These are phyloP conservation scores for Vaccinium myrtillus DNA, from an alignment of 148 eudicot species.

Conservation along the genomic window DNA sequence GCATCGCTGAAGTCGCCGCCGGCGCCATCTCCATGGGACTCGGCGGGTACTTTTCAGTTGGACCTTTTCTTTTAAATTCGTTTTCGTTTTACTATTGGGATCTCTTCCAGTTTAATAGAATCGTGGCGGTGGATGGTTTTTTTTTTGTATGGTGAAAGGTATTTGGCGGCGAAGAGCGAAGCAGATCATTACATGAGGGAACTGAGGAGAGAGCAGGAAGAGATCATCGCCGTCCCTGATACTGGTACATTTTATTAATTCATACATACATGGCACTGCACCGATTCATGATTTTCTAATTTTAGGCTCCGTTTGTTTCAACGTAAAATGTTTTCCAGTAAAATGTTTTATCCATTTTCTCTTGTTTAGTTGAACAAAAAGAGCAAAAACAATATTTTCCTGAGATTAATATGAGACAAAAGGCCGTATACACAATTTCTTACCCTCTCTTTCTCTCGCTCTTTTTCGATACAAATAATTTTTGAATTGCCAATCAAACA, in stretches of 20 bases:
- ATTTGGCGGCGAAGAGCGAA: constrained; percentile 93
- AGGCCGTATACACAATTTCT: too few species aligned
- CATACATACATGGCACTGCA: too few species aligned
- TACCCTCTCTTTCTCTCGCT: too few species aligned
- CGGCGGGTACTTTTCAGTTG: constrained; percentile 60
- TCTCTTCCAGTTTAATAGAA: background rate
- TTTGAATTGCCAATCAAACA: too few species aligned
- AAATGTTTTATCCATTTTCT: too few species aligned
- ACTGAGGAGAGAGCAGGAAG: constrained; percentile 73
- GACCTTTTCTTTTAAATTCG: background rate
- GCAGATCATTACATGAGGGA: constrained; percentile 85
- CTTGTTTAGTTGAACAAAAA: too few species aligned
- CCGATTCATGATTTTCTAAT: background rate
- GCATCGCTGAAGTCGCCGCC: constrained; percentile 92
- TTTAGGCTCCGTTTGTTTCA: background rate
- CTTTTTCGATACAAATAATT: too few species aligned
- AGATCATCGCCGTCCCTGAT: constrained; percentile 80
- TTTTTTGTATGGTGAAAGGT: constrained; percentile 39
- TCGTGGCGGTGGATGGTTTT: too few species aligned
- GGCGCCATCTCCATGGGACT: constrained; percentile 98
- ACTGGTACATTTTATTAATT: constrained; percentile 39
- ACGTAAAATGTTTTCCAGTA: too few species aligned
- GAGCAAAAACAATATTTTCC: too few species aligned
- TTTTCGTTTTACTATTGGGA: background rate
- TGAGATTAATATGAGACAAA: too few species aligned